Conservation (phyloP, 1,284 basidiomycete genomes). For the Cystobasidiaceae sp. region DNA sequence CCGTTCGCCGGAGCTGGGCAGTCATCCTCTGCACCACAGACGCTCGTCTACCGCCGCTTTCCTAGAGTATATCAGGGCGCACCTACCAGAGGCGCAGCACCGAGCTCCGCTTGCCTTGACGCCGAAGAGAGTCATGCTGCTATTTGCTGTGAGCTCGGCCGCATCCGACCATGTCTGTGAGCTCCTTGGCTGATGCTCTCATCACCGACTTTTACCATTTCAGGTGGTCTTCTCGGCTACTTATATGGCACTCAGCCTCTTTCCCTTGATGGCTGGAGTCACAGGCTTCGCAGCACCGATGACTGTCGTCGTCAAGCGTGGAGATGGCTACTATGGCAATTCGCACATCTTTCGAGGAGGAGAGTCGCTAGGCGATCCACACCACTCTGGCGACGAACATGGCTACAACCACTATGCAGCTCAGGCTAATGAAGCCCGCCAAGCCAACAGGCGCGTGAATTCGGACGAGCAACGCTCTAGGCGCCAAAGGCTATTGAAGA, state of each 20-base stretch:
- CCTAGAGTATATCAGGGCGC: conserved; percentile 17
- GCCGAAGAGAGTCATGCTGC: conserved; percentile 3
- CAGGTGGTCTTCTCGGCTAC: conserved; percentile 32
- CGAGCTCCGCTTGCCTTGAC: background rate
- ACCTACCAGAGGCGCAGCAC: conserved; percentile 3
- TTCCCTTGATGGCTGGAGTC: background rate
- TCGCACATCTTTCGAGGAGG: conserved; percentile 26
- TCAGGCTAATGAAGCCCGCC: background rate
- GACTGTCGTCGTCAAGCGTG: conserved; percentile 3
- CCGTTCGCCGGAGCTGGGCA: background rate
- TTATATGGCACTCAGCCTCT: conserved; percentile 14
- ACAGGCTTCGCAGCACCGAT: background rate
- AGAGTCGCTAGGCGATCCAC: conserved; percentile 11
- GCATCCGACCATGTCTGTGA: background rate
- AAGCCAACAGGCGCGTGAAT: background rate
- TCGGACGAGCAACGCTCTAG: background rate
- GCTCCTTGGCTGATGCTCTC: background rate
- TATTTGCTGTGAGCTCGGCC: conserved; percentile 9
- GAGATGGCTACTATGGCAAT: conserved; percentile 27
- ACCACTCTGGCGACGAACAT: conserved; percentile 18
- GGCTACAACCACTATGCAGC: background rate
- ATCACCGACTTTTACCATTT: background rate
- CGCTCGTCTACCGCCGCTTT: conserved; percentile 27
- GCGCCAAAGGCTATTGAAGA: background rate
- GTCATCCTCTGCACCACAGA: background rate